Conservation (phyloP, 495 filamentous ascomycete species). For the Gamarada debralockiae region DNA sequence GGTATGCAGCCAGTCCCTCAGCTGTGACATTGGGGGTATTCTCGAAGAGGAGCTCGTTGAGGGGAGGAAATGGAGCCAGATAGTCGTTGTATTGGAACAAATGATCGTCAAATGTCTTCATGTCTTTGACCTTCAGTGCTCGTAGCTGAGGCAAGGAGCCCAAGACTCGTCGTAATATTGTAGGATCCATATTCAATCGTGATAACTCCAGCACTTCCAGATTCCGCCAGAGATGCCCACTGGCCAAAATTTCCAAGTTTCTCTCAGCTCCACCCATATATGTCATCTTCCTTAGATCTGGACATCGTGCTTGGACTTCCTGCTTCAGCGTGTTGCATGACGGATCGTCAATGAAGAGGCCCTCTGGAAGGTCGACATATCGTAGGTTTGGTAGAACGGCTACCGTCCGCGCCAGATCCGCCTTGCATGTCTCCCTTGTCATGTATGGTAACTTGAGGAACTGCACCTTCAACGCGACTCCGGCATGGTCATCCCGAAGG, state of each 20-base stretch:
- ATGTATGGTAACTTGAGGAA: slow-evolving; percentile 94
- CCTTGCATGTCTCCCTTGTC: slow-evolving; percentile 83
- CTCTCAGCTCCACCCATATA: slow-evolving; percentile 77
- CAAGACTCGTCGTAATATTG: slow-evolving; percentile 65
- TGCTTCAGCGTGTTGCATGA: slow-evolving; percentile 70
- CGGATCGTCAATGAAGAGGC: slow-evolving; percentile 75
- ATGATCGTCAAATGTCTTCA: slow-evolving; percentile 68
- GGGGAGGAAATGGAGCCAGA: slow-evolving; percentile 64
- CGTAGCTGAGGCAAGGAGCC: slow-evolving; percentile 60
- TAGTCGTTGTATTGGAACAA: slow-evolving; percentile 58
- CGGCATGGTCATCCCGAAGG: slow-evolving; percentile 65
- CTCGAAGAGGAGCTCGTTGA: slow-evolving; percentile 65
- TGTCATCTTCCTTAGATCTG: slow-evolving; percentile 81
- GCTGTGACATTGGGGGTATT: slow-evolving; percentile 66
- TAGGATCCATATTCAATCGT: slow-evolving; percentile 67
- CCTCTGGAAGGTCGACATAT: slow-evolving; percentile 90
- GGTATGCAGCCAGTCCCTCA: slow-evolving; percentile 60
- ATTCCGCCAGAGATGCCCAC: slow-evolving; percentile 65
- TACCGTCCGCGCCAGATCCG: slow-evolving; percentile 79
- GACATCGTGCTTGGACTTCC: slow-evolving; percentile 79
- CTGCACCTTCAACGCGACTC: slow-evolving; percentile 61
- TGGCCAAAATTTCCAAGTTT: slow-evolving; percentile 64
- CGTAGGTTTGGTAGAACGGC: slow-evolving; percentile 80
- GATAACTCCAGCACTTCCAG: slow-evolving; percentile 78
- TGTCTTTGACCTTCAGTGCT: slow-evolving; percentile 66